A percentile compares a stretch with the other conserved stretches of the same genome.
Evolutionary conservation across 2,329 filamentous ascomycete genomes (phyloP).

Genomic region (Aspergillus pseudonomiae): DNA sequence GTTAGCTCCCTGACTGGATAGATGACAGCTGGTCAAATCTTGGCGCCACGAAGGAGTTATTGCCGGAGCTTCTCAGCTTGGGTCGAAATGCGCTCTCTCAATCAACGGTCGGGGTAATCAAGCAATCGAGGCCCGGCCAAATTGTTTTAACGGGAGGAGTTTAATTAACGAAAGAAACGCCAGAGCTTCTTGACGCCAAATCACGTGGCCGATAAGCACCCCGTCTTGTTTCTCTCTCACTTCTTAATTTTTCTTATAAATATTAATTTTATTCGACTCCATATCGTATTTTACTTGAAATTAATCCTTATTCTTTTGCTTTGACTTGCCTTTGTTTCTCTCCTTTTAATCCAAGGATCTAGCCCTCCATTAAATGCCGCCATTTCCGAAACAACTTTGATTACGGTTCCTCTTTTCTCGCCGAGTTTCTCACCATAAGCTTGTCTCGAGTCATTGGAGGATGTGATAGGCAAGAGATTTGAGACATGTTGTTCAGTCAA

Average conservation of each 20-base stretch:
- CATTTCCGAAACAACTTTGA: background rate
- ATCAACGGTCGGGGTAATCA: constrained; percentile 11
- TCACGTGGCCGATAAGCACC: constrained; percentile 27
- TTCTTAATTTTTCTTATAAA: too few species aligned
- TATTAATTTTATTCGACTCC: too few species aligned
- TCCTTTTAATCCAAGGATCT: background rate
- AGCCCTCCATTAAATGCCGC: background rate
- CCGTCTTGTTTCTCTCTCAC: background rate
- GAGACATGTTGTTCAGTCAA: background rate
- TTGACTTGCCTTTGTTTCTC: background rate
- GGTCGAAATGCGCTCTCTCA: background rate
- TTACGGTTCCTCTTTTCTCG: background rate
- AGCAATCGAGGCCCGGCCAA: constrained; percentile 17
- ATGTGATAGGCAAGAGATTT: background rate
- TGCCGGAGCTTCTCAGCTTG: constrained; percentile 7
- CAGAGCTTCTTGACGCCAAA: constrained; percentile 17
- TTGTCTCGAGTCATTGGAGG: background rate
- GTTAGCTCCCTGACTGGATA: background rate
- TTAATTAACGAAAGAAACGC: constrained; percentile 13
- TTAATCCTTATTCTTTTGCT: background rate
- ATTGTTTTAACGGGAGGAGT: constrained; percentile 21
- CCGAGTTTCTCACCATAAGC: background rate
- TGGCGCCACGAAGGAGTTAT: constrained; percentile 7
- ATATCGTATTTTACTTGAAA: background rate
- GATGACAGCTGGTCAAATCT: constrained; percentile 11